These are phyloP conservation scores for Camellia lanceoleosa DNA, from an alignment of 148 eudicot genomes.

Conservation along the genomic window DNA sequence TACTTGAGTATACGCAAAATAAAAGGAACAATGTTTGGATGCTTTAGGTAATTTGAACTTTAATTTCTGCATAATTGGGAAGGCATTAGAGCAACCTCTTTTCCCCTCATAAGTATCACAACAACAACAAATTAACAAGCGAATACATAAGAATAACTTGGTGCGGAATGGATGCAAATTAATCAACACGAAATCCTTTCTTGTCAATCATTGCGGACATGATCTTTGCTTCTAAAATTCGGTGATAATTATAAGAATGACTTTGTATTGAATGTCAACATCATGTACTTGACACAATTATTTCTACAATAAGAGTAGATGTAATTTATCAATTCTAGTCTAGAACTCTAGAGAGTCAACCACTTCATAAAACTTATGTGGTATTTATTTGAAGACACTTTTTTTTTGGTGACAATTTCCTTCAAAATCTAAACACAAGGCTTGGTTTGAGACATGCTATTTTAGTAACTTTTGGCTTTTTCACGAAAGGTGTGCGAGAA, in stretches of 20 bases:
- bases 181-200: background rate
- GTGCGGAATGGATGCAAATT: no score
- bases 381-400: background rate
- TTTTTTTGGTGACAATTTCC: no score
- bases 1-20: no score
- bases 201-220: background rate
- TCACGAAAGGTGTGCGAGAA: no score
- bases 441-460: no score
- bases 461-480: no score
- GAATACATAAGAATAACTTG: background rate
- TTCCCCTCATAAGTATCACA: background rate
- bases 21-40: constrained; percentile 62
- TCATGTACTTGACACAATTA: background rate
- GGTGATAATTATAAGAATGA: background rate
- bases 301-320: background rate
- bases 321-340: background rate
- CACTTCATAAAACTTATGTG: background rate
- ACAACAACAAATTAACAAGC: background rate
- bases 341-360: background rate
- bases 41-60: constrained; percentile 80
- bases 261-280: background rate
- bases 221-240: background rate
- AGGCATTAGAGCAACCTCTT: background rate
- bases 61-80: constrained; percentile 57
- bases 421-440: no score